Conservation (phyloP, 2,329 filamentous ascomycete species). For the Talaromyces rugulosus region DNA sequence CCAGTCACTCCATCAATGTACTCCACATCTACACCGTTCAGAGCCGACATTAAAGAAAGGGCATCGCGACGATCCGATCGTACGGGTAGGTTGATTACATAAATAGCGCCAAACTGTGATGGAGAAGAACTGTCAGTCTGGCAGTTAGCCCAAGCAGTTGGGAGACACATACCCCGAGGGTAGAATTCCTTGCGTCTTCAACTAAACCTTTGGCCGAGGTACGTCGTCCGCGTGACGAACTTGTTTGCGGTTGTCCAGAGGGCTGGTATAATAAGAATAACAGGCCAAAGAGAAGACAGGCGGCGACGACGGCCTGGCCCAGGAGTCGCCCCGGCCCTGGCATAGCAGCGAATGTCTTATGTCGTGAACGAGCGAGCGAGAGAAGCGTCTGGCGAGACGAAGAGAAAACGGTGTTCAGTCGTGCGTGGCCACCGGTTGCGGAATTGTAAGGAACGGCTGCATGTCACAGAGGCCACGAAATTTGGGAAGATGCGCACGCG, state of each 20-base stretch:
- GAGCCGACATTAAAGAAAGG: slow-evolving; percentile 39
- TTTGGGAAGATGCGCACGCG: neutral
- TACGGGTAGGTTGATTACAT: slow-evolving; percentile 45
- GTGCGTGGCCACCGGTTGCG: neutral
- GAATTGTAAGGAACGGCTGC: neutral
- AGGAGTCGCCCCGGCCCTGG: slow-evolving; percentile 10
- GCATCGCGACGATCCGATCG: slow-evolving; percentile 50
- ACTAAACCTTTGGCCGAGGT: slow-evolving; percentile 1
- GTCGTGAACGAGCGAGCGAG: neutral
- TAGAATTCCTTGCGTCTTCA: slow-evolving; percentile 9
- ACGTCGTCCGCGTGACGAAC: neutral
- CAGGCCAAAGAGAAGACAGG: slow-evolving; percentile 9
- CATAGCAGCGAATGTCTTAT: slow-evolving; percentile 4
- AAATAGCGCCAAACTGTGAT: slow-evolving; percentile 41
- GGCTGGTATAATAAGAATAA: slow-evolving; percentile 11
- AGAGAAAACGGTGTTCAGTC: neutral
- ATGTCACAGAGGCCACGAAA: neutral
- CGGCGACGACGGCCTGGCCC: slow-evolving; percentile 9
- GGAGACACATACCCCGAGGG: slow-evolving; percentile 8
- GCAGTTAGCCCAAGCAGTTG: neutral
- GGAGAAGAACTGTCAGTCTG: neutral
- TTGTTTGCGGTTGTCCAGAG: slow-evolving; percentile 5
- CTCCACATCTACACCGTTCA: slow-evolving; percentile 42
- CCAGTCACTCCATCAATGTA: slow-evolving; percentile 44
- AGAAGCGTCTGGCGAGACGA: neutral